phyloP scores from a whole-genome alignment of 2,329 filamentous ascomycete species.

The Sporothrix inflata region DNA sequence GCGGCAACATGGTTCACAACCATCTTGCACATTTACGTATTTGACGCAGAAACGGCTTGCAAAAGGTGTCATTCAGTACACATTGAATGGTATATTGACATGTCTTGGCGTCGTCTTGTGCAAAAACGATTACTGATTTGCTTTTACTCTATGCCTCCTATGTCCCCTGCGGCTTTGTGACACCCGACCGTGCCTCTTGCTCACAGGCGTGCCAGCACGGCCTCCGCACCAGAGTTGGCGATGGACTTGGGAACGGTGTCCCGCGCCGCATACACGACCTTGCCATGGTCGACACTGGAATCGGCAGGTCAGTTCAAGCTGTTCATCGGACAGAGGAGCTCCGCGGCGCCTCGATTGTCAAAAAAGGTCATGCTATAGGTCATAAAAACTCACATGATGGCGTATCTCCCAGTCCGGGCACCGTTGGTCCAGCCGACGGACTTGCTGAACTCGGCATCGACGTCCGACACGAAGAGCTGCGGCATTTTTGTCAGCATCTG shows the following conservation, averaged over 20 bases:
- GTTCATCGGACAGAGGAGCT: background rate
- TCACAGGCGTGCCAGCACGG: conserved; percentile 5
- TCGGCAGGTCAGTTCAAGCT: background rate
- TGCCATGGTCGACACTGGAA: conserved; percentile 15
- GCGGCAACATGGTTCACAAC: too few species aligned
- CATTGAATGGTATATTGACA: background rate
- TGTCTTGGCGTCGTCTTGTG: background rate
- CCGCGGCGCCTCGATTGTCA: too few species aligned
- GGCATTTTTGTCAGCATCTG: too few species aligned
- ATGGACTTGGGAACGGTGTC: conserved; percentile 15
- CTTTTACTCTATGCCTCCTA: too few species aligned
- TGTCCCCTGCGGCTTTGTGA: too few species aligned
- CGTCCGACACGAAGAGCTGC: conserved; percentile 8
- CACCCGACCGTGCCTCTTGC: background rate
- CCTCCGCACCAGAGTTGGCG: conserved; percentile 1
- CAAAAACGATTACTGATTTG: background rate
- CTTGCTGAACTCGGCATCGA: conserved; percentile 5
- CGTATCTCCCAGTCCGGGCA: background rate
- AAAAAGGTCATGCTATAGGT: too few species aligned
- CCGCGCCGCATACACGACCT: conserved; percentile 15
- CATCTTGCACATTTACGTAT: too few species aligned
- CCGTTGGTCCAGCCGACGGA: conserved; percentile 3
- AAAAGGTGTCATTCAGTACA: too few species aligned
- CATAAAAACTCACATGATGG: conserved; percentile 6
- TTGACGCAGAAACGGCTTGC: too few species aligned